Base-by-base conservation (phyloP, 768 basidiomycete species). In the Candolleomyces efflorescens region DNA sequence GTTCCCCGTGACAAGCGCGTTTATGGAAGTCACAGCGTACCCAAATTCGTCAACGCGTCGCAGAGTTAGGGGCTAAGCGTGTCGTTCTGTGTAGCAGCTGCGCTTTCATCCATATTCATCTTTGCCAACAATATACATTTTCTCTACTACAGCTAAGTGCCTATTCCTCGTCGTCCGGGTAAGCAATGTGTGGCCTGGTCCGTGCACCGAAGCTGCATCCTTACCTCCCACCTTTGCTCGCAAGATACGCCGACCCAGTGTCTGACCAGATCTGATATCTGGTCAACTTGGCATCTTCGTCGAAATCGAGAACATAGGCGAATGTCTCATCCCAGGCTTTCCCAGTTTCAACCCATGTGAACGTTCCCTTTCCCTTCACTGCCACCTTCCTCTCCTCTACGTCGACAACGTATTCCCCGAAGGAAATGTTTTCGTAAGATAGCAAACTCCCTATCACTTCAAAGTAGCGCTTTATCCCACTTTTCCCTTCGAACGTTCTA, bases 201-300 rank as follows among this genome's bases (percentile, higher is more conserved):
- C 32, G 32, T 43, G 41, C 41, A 17, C 17, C 13, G 17, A 43
- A 43, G 13, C 17, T 43, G 18, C 18, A 20, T 43, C 7, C 18
- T 17, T 20, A 17, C 41, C 18, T 59, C 64, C 32, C 63, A n/a
- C 85, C 83, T 22, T 68, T 72, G 39, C 80, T 75, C 5, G 84
- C 85, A 13, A 87, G 74, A 68, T 84, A 85, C 10, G 82, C 78
- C 5, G 85, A 81, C 11, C 84, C 85, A 6, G 85, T 82, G 67
- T 88, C 86, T 11, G 82, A 83, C 85, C 86, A 88, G 2, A 87
- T 77, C 64, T 87, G 81, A 74, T 85, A 86, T 44, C 76, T 71
- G 22, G 72, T 72, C n/a, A 88, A 72, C 68, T 81, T 86, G 55
- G 69, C 64, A 26, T 78, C 75, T 22, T 81, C 74, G 55, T 86